phyloP scores from a whole-genome alignment of 352 stramenopile species.

The Phytophthora multivora region DNA sequence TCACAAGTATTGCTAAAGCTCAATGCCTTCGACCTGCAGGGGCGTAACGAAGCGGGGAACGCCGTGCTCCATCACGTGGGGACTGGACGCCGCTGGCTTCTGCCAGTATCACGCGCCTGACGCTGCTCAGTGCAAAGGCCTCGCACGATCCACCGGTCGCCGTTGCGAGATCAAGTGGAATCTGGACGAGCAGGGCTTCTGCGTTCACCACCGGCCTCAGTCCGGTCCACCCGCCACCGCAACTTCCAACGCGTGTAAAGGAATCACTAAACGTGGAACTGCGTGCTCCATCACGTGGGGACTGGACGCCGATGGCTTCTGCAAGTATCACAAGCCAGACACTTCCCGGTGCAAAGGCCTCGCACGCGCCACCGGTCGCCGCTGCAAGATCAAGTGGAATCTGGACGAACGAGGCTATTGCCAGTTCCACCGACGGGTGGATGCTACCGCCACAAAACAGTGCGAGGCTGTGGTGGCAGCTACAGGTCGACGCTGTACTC shows the following conservation, averaged over 20 bases:
- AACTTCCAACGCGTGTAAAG: conserved; percentile 14
- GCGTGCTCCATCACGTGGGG: conserved; percentile 31
- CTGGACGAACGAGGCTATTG: conserved; percentile 37
- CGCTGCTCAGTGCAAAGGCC: conserved; percentile 28
- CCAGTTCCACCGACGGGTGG: conserved; percentile 25
- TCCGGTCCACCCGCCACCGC: neutral
- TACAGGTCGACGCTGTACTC: conserved; percentile 16
- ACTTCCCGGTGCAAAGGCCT: conserved; percentile 30
- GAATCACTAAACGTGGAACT: conserved; percentile 26
- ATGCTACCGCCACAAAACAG: conserved; percentile 6
- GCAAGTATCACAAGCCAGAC: conserved; percentile 36
- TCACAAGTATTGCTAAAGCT: conserved; percentile 4
- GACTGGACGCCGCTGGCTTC: conserved; percentile 17
- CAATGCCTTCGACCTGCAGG: conserved; percentile 3
- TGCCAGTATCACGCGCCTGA: conserved; percentile 36
- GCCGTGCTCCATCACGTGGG: conserved; percentile 25
- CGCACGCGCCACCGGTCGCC: conserved; percentile 30
- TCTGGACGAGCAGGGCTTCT: conserved; percentile 21
- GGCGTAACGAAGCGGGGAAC: conserved; percentile 22
- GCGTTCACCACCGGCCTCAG: conserved; percentile 21
- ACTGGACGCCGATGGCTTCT: conserved; percentile 30
- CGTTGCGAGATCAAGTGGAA: conserved; percentile 35
- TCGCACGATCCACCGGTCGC: conserved; percentile 18
- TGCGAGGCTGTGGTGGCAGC: neutral
- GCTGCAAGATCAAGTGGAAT: conserved; percentile 36